A percentile compares a stretch with the other conserved stretches of the same genome.
Conservation (phyloP, 768 basidiomycete species). For the Lenzites betulinus region DNA sequence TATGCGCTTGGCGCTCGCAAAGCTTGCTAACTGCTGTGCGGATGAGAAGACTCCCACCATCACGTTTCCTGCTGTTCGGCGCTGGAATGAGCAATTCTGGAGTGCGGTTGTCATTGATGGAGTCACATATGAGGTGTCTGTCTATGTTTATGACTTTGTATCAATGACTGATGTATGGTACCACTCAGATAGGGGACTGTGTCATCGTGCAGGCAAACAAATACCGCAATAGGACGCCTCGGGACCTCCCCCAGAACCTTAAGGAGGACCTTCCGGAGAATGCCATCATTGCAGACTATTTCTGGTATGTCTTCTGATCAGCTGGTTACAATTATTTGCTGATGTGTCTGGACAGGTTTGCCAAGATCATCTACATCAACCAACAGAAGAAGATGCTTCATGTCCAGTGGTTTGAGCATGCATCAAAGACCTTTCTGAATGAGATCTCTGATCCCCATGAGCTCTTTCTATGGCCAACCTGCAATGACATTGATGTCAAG, state of each 20-base stretch:
- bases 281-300: conserved; percentile 55
- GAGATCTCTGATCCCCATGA: conserved; percentile 67
- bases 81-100: conserved; percentile 23
- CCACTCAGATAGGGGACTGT: conserved; percentile 61
- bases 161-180: conserved; percentile 2
- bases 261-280: conserved; percentile 37
- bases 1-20: background rate
- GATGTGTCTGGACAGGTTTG: conserved; percentile 58
- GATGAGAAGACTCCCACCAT: background rate
- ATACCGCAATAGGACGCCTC: conserved; percentile 34
- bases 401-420: conserved; percentile 76
- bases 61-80: conserved; percentile 2
- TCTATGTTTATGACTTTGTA: background rate
- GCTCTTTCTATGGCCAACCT: conserved; percentile 60
- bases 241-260: conserved; percentile 37
- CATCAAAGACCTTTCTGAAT: conserved; percentile 57
- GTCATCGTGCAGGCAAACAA: conserved; percentile 51
- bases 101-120: conserved; percentile 46
- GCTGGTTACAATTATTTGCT: background rate
- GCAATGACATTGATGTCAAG: conserved; percentile 42
- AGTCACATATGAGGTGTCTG: conserved; percentile 37
- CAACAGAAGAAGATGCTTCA: conserved; percentile 50
- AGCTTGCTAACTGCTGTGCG: conserved; percentile 4
- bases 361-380: conserved; percentile 56
- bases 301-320: conserved; percentile 50